These are phyloP conservation scores for Saprolegnia diclina DNA, from an alignment of 352 stramenopile genomes.

Conservation along the genomic window DNA sequence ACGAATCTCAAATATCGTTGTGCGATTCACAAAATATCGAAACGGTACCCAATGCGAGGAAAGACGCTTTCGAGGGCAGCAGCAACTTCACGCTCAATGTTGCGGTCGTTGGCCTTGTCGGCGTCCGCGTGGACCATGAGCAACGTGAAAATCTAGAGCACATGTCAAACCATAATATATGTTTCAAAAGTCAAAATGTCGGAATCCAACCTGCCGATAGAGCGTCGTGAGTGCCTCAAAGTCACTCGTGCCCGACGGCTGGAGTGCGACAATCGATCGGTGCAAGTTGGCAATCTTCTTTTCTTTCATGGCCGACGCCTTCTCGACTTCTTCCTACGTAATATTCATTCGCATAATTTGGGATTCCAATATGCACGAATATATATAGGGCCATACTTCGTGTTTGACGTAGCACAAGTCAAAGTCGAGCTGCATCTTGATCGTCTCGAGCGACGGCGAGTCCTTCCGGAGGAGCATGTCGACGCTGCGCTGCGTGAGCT, in stretches of 20 bases:
- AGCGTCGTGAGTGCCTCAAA: conserved; percentile 88
- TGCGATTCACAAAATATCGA: neutral
- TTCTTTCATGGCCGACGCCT: conserved; percentile 47
- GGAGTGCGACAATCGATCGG: conserved; percentile 66
- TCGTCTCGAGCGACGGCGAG: conserved; percentile 81
- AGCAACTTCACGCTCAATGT: conserved; percentile 81
- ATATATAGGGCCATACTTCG: no score
- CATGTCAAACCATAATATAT: no score
- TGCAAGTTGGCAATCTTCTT: conserved; percentile 61
- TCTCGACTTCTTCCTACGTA: conserved; percentile 54
- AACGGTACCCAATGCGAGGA: conserved; percentile 67
- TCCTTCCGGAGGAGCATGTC: conserved; percentile 64
- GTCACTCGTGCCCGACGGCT: conserved; percentile 69
- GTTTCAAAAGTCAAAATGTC: conserved; percentile 9
- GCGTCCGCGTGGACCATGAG: conserved; percentile 66
- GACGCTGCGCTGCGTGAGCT: conserved; percentile 49
- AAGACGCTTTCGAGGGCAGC: conserved; percentile 93
- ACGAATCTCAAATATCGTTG: neutral
- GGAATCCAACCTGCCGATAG: conserved; percentile 69
- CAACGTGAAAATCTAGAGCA: conserved; percentile 60
- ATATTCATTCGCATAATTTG: neutral
- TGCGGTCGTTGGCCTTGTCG: conserved; percentile 54
- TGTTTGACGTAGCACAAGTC: conserved; percentile 87
- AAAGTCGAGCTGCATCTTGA: conserved; percentile 95
- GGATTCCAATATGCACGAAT: no score